Conservation (phyloP, 1,284 basidiomycete genomes). For the Paramarasmius palmivorus region DNA sequence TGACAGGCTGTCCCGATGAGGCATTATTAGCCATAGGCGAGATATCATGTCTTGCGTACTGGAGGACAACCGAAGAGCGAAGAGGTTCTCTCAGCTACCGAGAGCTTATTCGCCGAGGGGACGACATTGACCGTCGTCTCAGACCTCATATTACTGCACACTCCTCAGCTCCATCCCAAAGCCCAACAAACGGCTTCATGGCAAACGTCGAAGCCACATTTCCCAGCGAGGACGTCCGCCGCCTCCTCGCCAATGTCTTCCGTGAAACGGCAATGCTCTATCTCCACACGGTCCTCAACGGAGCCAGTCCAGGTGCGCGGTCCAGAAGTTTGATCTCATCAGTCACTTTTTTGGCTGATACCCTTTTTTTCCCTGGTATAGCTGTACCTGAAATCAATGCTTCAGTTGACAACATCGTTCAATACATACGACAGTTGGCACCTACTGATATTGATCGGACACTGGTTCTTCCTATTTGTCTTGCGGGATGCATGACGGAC, state of each 20-base stretch:
- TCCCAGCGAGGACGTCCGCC: constrained; percentile 43
- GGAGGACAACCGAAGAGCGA: constrained; percentile 65
- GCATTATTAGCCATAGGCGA: constrained; percentile 76
- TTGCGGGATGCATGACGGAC: constrained; percentile 72
- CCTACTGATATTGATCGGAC: constrained; percentile 63
- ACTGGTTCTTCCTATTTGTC: constrained; percentile 68
- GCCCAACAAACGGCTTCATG: constrained; percentile 28
- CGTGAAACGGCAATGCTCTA: constrained; percentile 69
- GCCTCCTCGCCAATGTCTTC: constrained; percentile 59
- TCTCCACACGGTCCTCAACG: constrained; percentile 70
- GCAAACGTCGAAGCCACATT: constrained; percentile 28
- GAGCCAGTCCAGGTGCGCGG: constrained; percentile 60
- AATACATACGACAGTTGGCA: constrained; percentile 52
- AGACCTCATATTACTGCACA: constrained; percentile 36
- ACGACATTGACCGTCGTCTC: constrained; percentile 64
- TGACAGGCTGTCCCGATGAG: constrained; percentile 76
- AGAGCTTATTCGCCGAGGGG: constrained; percentile 68
- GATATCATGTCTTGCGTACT: constrained; percentile 69
- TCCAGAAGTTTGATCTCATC: constrained; percentile 14
- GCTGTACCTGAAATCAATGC: constrained; percentile 72
- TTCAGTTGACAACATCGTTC: constrained; percentile 54
- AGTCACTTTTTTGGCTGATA: constrained; percentile 5
- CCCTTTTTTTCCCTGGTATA: constrained; percentile 31
- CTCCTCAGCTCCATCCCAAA: constrained; percentile 35
- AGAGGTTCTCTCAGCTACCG: constrained; percentile 66